Percentiles rank a stretch among this genome's conserved stretches.
Evolutionary conservation across 768 basidiomycete species (phyloP).

Genomic region (Tylopilus balloui): DNA sequence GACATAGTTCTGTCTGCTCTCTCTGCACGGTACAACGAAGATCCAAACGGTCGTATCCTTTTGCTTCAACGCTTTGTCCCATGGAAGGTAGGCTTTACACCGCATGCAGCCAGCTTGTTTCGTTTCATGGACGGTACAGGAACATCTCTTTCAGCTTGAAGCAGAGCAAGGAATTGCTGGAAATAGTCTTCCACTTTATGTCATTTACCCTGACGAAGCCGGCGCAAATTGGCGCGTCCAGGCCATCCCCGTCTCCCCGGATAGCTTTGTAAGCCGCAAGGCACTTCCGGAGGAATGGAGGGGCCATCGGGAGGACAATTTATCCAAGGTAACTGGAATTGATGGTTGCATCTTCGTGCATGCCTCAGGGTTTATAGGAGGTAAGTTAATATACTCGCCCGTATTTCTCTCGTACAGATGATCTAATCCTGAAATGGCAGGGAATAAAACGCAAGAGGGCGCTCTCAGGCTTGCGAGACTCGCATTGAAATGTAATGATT

Average conservation of each 20-base stretch:
- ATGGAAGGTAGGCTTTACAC: slow-evolving; percentile 64
- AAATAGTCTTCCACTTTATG: slow-evolving; percentile 64
- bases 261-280: slow-evolving; percentile 88
- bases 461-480: slow-evolving; percentile 73
- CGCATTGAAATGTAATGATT: slow-evolving; percentile 44
- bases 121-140: slow-evolving; percentile 39
- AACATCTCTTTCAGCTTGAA: slow-evolving; percentile 90
- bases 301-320: slow-evolving; percentile 79
- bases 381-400: slow-evolving; percentile 37
- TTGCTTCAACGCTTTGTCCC: slow-evolving; percentile 77
- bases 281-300: slow-evolving; percentile 92
- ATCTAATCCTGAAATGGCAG: slow-evolving; percentile 36
- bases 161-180: slow-evolving; percentile 43
- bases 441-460: slow-evolving; percentile 87
- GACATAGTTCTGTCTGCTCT: slow-evolving; percentile 66
- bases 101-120: background rate
- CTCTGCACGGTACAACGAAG: slow-evolving; percentile 50
- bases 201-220: slow-evolving; percentile 85
- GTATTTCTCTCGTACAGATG: background rate
- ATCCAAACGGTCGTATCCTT: slow-evolving; percentile 73
- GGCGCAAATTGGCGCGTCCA: slow-evolving; percentile 83
- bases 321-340: slow-evolving; percentile 71
- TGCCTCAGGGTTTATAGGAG: slow-evolving; percentile 95
- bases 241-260: slow-evolving; percentile 77
- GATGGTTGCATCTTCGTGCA: slow-evolving; percentile 89